A percentile compares a stretch with the other conserved stretches of the same genome.
These are phyloP conservation scores for Russula sp. DNA, from an alignment of 768 basidiomycete species.

Conservation along the genomic window DNA sequence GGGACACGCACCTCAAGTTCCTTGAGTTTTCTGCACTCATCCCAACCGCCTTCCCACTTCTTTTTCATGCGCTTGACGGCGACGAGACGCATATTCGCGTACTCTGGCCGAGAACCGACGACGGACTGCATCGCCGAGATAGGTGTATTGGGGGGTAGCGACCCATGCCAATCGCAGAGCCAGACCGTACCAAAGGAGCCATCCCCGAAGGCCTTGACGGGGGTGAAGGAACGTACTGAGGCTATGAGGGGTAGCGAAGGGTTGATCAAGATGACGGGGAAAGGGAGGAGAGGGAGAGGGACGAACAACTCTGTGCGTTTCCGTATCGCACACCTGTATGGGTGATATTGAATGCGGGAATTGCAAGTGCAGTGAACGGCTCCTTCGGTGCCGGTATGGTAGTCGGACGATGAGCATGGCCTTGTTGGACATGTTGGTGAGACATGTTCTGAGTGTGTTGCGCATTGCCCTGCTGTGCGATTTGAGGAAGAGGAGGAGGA, in stretches of 20 bases:
- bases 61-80: slow-evolving; percentile 99
- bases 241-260: slow-evolving; percentile 34
- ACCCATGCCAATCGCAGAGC: slow-evolving; percentile 98
- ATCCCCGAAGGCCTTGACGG: slow-evolving; percentile 94
- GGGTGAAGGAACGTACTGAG: slow-evolving; percentile 84
- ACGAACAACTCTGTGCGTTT: slow-evolving; percentile 28
- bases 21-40: slow-evolving; percentile 90
- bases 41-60: slow-evolving; percentile 97
- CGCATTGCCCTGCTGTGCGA: slow-evolving; percentile 36
- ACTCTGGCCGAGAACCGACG: slow-evolving; percentile 86
- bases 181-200: slow-evolving; percentile 98
- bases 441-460: slow-evolving; percentile 47
- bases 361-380: slow-evolving; percentile 58
- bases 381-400: slow-evolving; percentile 36
- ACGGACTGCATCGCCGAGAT: slow-evolving; percentile 95
- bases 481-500: slow-evolving; percentile 23
- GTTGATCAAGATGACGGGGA: not conserved
- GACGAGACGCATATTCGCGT: slow-evolving; percentile 89
- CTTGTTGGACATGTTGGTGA: slow-evolving; percentile 22
- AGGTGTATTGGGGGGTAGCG: slow-evolving; percentile 84
- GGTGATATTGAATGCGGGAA: slow-evolving; percentile 70
- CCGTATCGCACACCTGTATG: slow-evolving; percentile 67
- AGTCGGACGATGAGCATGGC: slow-evolving; percentile 21
- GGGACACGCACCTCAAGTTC: slow-evolving; percentile 81
- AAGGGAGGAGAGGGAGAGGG: not conserved